A percentile compares a stretch with the other conserved stretches of the same genome.
Evolutionary conservation across 2,329 filamentous ascomycete genomes (phyloP).

Genomic region (Talaromyces pinophilus): DNA sequence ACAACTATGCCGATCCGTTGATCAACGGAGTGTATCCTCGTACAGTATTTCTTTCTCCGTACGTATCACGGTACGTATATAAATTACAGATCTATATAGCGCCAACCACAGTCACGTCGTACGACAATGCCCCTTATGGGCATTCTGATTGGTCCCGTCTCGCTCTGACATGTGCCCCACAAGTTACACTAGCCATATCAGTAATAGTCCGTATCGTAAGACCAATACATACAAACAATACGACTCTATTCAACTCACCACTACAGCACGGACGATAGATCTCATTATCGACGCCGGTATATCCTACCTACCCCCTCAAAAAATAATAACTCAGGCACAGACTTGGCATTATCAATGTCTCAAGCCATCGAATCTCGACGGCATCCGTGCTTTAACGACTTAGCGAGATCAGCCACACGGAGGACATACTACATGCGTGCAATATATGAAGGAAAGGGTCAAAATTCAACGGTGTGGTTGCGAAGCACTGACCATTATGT

Average conservation of each 20-base stretch:
- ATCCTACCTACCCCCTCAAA: not conserved
- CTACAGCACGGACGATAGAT: not conserved
- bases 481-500: conserved; percentile 11
- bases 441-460: not conserved
- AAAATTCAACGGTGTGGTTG: conserved; percentile 3
- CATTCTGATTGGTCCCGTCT: not conserved
- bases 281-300: not conserved
- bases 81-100: not conserved
- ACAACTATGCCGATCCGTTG: not conserved
- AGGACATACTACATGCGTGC: not conserved
- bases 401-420: not conserved
- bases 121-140: not conserved
- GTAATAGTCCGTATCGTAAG: not conserved
- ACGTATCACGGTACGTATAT: not conserved
- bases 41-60: not conserved
- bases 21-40: not conserved
- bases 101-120: not conserved
- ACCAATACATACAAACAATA: not conserved
- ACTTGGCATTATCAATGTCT: conserved; percentile 8
- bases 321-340: not conserved
- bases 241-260: conserved; percentile 1
- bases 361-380: not conserved
- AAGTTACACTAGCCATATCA: not conserved
- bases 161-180: not conserved
- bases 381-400: not conserved